phyloP scores from a whole-genome alignment of 1,284 basidiomycete genomes.

The Afroboletus lepidellus region DNA sequence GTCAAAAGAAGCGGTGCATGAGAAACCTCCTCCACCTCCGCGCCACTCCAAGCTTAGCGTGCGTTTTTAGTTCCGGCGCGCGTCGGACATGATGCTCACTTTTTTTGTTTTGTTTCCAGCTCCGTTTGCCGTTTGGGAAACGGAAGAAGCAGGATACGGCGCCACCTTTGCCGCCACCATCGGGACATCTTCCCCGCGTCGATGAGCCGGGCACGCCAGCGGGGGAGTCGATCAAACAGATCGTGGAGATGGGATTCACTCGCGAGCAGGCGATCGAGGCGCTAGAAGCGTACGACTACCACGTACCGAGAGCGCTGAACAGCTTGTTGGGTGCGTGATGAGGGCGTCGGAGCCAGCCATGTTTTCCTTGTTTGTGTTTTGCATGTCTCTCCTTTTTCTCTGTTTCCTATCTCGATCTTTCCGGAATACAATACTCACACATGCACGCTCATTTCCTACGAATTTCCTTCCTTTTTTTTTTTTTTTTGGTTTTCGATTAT shows the following conservation, averaged over 20 bases:
- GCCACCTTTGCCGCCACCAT: conserved; percentile 45
- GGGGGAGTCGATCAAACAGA: conserved; percentile 72
- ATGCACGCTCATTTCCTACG: conserved; percentile 28
- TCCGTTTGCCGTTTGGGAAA: conserved; percentile 74
- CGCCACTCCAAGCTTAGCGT: conserved; percentile 74
- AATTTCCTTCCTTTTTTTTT: conserved; percentile 3
- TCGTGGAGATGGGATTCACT: conserved; percentile 82
- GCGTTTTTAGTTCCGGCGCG: conserved; percentile 15
- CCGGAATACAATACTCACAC: conserved; percentile 29
- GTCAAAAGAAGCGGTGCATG: conserved; percentile 46
- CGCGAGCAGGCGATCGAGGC: conserved; percentile 74
- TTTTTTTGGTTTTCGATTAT: conserved; percentile 3
- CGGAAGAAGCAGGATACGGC: conserved; percentile 64
- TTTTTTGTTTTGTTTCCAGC: conserved; percentile 40
- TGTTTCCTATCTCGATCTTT: conserved; percentile 9
- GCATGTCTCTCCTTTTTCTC: no score
- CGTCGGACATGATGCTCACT: conserved; percentile 13
- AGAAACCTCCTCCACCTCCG: conserved; percentile 50
- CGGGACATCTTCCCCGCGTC: conserved; percentile 44
- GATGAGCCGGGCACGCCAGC: conserved; percentile 45
- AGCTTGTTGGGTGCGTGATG: conserved; percentile 50
- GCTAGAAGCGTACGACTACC: conserved; percentile 73
- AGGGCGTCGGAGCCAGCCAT: conserved; percentile 4
- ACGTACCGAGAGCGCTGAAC: conserved; percentile 72
- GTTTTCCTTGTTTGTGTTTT: no score